Percentiles rank a stretch among this genome's conserved stretches.
phyloP scores from a whole-genome alignment of 768 basidiomycete genomes.

The Neoboletus brunneissimus region DNA sequence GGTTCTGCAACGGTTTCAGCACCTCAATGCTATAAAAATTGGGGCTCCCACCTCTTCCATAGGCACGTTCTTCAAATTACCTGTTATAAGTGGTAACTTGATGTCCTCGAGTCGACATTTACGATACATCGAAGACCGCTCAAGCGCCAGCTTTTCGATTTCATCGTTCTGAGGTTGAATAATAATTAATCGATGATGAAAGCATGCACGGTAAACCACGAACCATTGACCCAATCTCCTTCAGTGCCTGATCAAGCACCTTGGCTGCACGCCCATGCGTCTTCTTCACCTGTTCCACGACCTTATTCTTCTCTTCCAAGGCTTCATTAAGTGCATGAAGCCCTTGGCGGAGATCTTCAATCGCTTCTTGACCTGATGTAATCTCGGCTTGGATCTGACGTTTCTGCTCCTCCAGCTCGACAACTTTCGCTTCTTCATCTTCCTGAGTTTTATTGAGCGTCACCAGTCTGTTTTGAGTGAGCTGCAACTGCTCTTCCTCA shows the following conservation, averaged over 20 bases:
- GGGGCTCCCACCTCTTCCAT: constrained; percentile 79
- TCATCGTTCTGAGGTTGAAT: constrained; percentile 65
- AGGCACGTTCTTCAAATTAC: constrained; percentile 81
- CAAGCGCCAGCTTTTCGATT: constrained; percentile 83
- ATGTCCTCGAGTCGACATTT: constrained; percentile 95
- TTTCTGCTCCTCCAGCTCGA: constrained; percentile 54
- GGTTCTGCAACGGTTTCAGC: constrained; percentile 48
- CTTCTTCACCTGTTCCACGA: constrained; percentile 74
- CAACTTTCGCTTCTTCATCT: constrained; percentile 53
- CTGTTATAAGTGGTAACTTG: constrained; percentile 69
- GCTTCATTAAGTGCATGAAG: constrained; percentile 57
- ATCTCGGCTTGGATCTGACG: constrained; percentile 58
- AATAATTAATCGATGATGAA: constrained; percentile 11
- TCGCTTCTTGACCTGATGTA: constrained; percentile 49
- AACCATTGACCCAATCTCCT: constrained; percentile 84
- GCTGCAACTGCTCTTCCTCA: constrained; percentile 70
- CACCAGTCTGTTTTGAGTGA: constrained; percentile 59
- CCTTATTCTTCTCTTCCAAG: constrained; percentile 70
- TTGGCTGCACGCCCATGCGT: constrained; percentile 67
- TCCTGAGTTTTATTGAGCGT: constrained; percentile 50
- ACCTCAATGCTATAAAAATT: neutral
- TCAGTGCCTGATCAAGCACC: constrained; percentile 80
- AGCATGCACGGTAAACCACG: constrained; percentile 28
- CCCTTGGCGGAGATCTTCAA: constrained; percentile 58
- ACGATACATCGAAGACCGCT: constrained; percentile 83